Evolutionary conservation across 1,284 basidiomycete genomes (phyloP), one percentile per base, ranked within the genome.

Genomic region (Meripilus lineatus): DNA sequence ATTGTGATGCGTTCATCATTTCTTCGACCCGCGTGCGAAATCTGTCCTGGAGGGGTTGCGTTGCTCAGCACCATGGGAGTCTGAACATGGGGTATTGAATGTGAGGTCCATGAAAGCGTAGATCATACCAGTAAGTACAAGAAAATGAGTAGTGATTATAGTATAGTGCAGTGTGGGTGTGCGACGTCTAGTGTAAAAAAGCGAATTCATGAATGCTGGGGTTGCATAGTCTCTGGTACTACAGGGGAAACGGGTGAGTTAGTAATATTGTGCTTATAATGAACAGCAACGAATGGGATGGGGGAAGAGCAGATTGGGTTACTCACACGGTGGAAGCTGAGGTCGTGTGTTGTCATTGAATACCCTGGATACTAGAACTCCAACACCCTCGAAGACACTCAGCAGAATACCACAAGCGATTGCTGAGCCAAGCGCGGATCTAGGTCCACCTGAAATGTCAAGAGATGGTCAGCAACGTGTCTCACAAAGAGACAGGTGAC

Each of bases 341-440:
- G 85, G 89, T 58, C 85, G 74, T 59, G 87, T 84, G 49, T 80
- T 79, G 61, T 91, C 88, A 52, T 84, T 88, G 67, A 93, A 88
- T 52, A 92, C 80, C 47, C 91, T 75, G 44, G 82, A 84, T 49
- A 95, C 70, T 15, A 96, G 70, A 4, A 94, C 91, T 55, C 93
- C 93, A 6, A 95, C 90, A 60, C 95, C 94, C 64, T 94, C 92
- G 58, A 95, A 97, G 21, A 97, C 94, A 56, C 95, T 95, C 15
- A 99, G 78, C 18, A 99, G 72, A 53, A 99, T 94, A 65, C 93
- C 96, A 63, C 95, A 98, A 39, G 93, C 93, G 45, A 99, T 79
- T 7, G 95, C 95, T 18, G 88, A 92, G 13, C 88, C 86, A 37
- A 98, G 71, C 14, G 93, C 93, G 26, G 90, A 85, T 68, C 81